Percentiles rank a stretch among this genome's conserved stretches.
Evolutionary conservation across 208 protist genomes (phyloP).

Genomic region (Crithidia acanthocephali): DNA sequence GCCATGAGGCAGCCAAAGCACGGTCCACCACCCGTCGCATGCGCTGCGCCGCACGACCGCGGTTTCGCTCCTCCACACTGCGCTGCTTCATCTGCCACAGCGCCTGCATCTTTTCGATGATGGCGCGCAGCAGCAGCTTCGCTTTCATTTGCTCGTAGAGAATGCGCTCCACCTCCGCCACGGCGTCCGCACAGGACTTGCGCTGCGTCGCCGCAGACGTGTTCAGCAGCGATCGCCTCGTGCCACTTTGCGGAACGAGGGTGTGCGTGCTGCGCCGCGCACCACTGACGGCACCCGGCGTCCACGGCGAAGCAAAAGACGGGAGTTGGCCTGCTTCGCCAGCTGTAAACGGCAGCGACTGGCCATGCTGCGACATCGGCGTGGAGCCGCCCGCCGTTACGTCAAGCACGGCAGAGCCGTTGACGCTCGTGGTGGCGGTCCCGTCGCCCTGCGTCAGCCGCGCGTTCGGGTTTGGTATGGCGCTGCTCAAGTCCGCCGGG

Average conservation of each 20-base stretch:
- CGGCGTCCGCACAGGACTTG: slow-evolving; percentile 28
- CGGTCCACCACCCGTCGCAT: slow-evolving; percentile 37
- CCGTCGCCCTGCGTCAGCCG: background rate
- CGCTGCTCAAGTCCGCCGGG: background rate
- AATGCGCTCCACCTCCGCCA: slow-evolving; percentile 58
- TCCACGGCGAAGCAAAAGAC: background rate
- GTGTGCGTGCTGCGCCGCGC: slow-evolving; percentile 18
- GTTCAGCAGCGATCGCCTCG: background rate
- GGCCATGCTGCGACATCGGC: background rate
- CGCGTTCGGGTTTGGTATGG: slow-evolving; percentile 3
- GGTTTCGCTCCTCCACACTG: slow-evolving; percentile 43
- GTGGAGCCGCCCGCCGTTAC: background rate
- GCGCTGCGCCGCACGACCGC: slow-evolving; percentile 41
- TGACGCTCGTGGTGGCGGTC: background rate
- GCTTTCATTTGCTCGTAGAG: slow-evolving; percentile 83
- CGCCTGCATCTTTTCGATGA: slow-evolving; percentile 73
- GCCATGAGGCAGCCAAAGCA: slow-evolving; percentile 51
- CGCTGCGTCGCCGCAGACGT: background rate
- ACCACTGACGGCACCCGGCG: background rate
- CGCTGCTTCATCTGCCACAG: slow-evolving; percentile 69
- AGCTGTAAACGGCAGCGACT: background rate
- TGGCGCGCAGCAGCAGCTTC: slow-evolving; percentile 68
- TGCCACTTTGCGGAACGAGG: slow-evolving; percentile 3
- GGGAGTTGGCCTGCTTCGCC: background rate
- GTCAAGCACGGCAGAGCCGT: background rate